These are phyloP conservation scores for Claviceps quebecensis DNA, from an alignment of 2,329 filamentous ascomycete species.

Conservation along the genomic window DNA sequence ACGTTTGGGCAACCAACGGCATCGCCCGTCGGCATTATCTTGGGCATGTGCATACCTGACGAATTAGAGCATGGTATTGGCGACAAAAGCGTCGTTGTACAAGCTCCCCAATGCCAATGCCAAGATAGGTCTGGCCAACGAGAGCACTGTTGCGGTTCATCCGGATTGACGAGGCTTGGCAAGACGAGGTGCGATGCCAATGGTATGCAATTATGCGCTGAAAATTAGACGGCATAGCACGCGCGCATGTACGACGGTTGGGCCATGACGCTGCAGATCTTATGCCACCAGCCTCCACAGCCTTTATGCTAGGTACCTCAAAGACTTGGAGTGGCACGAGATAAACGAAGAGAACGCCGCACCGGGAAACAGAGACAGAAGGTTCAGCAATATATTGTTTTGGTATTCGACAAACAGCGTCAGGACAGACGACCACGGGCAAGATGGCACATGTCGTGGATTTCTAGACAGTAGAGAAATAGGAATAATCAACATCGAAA, in stretches of 20 bases:
- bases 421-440: conserved; percentile 1
- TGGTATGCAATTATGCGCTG: not conserved
- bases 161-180: not conserved
- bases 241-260: not conserved
- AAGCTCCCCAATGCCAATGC: not conserved
- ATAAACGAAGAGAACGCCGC: not conserved
- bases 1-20: not conserved
- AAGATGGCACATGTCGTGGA: not conserved
- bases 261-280: not conserved
- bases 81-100: not conserved
- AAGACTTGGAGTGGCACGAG: not conserved
- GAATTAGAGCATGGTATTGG: not conserved
- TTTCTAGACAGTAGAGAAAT: not conserved
- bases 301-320: not conserved
- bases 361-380: not conserved
- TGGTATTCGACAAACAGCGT: not conserved
- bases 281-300: not conserved
- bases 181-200: not conserved
- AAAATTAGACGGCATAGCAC: not conserved
- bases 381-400: conserved; percentile 1
- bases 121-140: not conserved
- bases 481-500: not conserved
- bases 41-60: not conserved
- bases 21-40: not conserved
- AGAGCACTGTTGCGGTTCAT: not conserved